These are phyloP conservation scores for Microbotryomycetes sp. DNA, from an alignment of 1,284 basidiomycete species.

Conservation along the genomic window DNA sequence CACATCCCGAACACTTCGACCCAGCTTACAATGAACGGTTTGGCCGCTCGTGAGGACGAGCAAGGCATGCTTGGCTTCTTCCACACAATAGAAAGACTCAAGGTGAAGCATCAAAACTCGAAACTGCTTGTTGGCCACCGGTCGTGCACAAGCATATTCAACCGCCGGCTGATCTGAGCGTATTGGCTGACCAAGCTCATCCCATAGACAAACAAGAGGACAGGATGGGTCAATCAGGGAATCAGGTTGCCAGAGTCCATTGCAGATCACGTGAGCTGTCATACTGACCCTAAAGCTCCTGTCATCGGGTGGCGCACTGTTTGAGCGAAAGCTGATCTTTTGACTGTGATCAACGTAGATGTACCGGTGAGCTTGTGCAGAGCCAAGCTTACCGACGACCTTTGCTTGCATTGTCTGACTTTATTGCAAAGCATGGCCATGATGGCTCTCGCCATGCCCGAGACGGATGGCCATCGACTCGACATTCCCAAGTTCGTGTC, in stretches of 20 bases:
- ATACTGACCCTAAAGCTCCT: background rate
- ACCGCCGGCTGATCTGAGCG: too few species aligned
- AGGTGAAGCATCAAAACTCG: conserved; percentile 50
- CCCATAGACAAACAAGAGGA: conserved; percentile 78
- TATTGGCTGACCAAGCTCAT: too few species aligned
- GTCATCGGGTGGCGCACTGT: background rate
- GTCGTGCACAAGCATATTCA: too few species aligned
- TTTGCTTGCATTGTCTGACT: background rate
- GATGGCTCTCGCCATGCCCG: conserved; percentile 63
- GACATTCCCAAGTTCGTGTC: conserved; percentile 60
- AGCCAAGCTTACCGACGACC: background rate
- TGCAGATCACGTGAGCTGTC: conserved; percentile 91
- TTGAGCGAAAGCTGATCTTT: too few species aligned
- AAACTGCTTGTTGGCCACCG: too few species aligned
- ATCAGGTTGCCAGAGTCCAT: conserved; percentile 62
- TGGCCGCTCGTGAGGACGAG: background rate
- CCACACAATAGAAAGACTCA: conserved; percentile 75
- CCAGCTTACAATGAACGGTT: too few species aligned
- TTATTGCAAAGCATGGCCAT: conserved; percentile 59
- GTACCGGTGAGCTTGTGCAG: background rate
- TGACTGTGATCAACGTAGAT: too few species aligned
- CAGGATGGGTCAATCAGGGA: conserved; percentile 80
- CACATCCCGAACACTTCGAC: too few species aligned
- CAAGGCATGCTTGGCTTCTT: conserved; percentile 66
- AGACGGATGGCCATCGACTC: conserved; percentile 52